Evolutionary conservation across 2,329 filamentous ascomycete genomes (phyloP), one percentile per base, ranked within the genome.

Genomic region (Cladosporium austrohemisphaericum): DNA sequence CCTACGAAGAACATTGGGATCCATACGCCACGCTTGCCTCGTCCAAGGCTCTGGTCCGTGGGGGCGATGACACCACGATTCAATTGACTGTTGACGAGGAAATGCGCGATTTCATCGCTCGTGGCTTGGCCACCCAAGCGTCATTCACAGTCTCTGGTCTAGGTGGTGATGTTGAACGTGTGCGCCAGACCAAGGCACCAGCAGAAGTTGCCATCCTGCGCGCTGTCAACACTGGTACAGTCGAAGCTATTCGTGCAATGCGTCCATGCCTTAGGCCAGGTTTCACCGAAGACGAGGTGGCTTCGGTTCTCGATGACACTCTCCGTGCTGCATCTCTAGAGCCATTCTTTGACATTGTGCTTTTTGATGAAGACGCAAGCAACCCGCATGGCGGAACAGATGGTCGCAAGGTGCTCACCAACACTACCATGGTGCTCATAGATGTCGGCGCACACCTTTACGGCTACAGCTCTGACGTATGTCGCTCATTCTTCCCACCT

Each of bases 1-100:
- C 72, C 0, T 84, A 81, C 73, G 79, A 84, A 62, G 81, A 84
- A 57, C 79, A 83, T 55, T 83, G 79, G 80, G 73, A 83, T 60
- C 80, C 80, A 1, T 85, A 83, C 60, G 63, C 64, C 0, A 83
- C 77, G 0, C 67, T 84, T 14, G 64, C 71, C 10, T 28, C 44
- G 2, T 59, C 58, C 3, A 23, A 36, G 14, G 38, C 52, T 3
- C 57, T 57, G 18, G 14, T 37, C 26, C 8, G 18, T 8, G 13
- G 13, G 13, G 31, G 8, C 11, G 8, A 38, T 7, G 33, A 22
- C 4, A 25, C 1, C 59, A 66, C 4, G 73, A 60, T 56, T 3
- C 54, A 52, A n/a, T 55, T 84, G n/a, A 81, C 84, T 76, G 73
- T 81, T 11, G 81, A 84, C 53, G 80, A 84, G 54, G 81, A 84